A percentile compares a stretch with the other conserved stretches of the same genome.
phyloP scores from a whole-genome alignment of 805 yeast species.

The Saccharomycopsis guyanensis region DNA sequence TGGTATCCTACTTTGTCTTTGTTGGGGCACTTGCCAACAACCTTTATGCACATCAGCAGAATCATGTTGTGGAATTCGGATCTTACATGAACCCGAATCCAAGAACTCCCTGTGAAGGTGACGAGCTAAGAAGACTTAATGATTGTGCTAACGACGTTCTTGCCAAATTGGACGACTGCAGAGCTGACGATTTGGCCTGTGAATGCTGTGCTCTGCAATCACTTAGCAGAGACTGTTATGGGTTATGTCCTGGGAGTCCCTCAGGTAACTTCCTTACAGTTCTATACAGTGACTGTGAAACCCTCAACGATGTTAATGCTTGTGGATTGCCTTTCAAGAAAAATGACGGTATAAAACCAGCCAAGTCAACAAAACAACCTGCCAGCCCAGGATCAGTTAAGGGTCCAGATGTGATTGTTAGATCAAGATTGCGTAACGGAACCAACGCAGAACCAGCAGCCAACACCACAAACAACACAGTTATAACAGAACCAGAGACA shows the following conservation, averaged over 20 bases:
- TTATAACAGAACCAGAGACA: too few species aligned
- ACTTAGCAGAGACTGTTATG: slow-evolving; percentile 38
- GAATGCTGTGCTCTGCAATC: slow-evolving; percentile 50
- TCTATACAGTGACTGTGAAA: slow-evolving; percentile 38
- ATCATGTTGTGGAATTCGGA: slow-evolving; percentile 28
- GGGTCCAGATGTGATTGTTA: neutral
- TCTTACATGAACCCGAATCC: slow-evolving; percentile 42
- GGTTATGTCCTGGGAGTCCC: slow-evolving; percentile 40
- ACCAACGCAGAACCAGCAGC: neutral
- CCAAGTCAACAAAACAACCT: neutral
- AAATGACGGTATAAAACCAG: slow-evolving; percentile 24
- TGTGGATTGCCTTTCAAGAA: slow-evolving; percentile 44
- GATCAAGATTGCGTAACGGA: neutral
- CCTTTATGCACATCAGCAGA: slow-evolving; percentile 7
- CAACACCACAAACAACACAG: too few species aligned
- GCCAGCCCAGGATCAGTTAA: neutral
- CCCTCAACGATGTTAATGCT: slow-evolving; percentile 42
- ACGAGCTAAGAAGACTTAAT: slow-evolving; percentile 36
- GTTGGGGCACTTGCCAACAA: too few species aligned
- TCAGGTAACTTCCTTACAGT: slow-evolving; percentile 40
- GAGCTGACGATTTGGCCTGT: slow-evolving; percentile 47
- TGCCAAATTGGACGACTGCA: slow-evolving; percentile 40
- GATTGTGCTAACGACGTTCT: slow-evolving; percentile 41
- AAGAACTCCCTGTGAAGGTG: slow-evolving; percentile 35
- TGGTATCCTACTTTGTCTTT: too few species aligned